Base-by-base conservation (phyloP, 371 early-diverging fungal genomes). In the Umbelopsis sp. region DNA sequence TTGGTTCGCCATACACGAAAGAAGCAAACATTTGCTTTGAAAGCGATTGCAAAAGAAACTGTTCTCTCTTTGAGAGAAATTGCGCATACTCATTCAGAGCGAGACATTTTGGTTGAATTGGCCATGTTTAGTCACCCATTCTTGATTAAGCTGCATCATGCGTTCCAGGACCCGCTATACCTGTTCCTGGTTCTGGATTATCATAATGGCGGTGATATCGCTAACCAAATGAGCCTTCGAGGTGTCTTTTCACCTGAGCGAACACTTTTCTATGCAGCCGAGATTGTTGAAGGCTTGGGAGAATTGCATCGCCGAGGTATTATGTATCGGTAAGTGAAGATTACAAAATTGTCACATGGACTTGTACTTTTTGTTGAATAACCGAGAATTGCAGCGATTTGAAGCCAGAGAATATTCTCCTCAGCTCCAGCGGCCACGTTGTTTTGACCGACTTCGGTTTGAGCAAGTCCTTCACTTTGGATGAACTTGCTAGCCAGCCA, bases 371-470 rank as follows among this genome's bases (percentile, higher is more conserved):
- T 41, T 41, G 12, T 22, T 63, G 75, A 50, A 24, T 65, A 32
- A 45, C 29, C 24, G 14, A 4, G 8, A 24, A 10, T 38, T 45
- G 48, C 66, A 83, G 89, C 70, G 96, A 94, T 68, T 71, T 94
- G 22, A 94, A 94, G 71, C 94, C 94, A 11, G 94, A 94, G 70
- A 94, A 94, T 69, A 87, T 96, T 20, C 75, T 96, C 37, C 85
- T 97, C 16, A 86, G 82, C 35, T 72, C 76, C 1, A 86, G 89
- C 69, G 97, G 97, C n/a, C 96, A 96, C 72, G 84, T 97, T 51
- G 91, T 93, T 44, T 75, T 97, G 44, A 87, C 93, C 0, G 97
- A 96, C 73, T 95, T 97, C 77, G 96, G 97, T 0, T 76, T 97
- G 12, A 91, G 92, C 32, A 93, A 91, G 69, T 84, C 89, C 16